phyloP scores from a whole-genome alignment of 2,329 filamentous ascomycete genomes.

The Pseudopyrenochaeta lycopersici region DNA sequence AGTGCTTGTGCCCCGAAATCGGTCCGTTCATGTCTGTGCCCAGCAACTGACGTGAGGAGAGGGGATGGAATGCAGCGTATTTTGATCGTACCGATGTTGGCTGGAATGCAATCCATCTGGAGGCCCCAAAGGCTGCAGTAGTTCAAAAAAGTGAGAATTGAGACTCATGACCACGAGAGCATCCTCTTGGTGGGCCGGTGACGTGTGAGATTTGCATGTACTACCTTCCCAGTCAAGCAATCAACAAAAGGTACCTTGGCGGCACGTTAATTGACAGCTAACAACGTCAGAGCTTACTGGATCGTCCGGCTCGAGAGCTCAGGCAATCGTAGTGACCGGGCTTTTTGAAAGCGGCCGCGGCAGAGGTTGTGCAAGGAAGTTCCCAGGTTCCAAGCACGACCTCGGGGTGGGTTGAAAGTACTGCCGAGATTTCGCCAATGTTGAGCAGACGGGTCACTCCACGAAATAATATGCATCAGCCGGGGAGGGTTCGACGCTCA shows the following conservation, averaged over 20 bases:
- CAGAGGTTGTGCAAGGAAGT: conserved; percentile 6
- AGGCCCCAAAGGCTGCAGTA: background rate
- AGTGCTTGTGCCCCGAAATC: background rate
- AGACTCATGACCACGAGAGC: background rate
- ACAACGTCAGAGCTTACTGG: conserved; percentile 7
- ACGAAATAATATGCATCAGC: conserved; percentile 6
- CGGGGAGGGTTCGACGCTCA: background rate
- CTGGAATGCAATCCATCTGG: conserved; percentile 9
- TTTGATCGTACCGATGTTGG: conserved; percentile 9
- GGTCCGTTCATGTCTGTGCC: background rate
- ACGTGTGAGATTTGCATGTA: conserved; percentile 16
- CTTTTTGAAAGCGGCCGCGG: conserved; percentile 8
- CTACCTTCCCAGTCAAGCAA: conserved; percentile 12
- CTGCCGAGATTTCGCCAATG: conserved; percentile 32
- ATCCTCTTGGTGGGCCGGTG: conserved; percentile 3
- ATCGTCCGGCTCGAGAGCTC: background rate
- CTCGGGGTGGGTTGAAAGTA: conserved; percentile 5
- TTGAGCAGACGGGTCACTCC: conserved; percentile 2
- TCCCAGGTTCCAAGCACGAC: background rate
- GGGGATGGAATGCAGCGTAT: background rate
- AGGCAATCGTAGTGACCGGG: background rate
- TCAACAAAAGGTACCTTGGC: conserved; percentile 5
- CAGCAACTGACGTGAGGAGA: background rate
- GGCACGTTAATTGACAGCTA: background rate
- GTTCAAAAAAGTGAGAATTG: background rate